These are phyloP conservation scores for Oryza coarctata DNA, from an alignment of 176 grass and related monocot genomes.

Conservation along the genomic window DNA sequence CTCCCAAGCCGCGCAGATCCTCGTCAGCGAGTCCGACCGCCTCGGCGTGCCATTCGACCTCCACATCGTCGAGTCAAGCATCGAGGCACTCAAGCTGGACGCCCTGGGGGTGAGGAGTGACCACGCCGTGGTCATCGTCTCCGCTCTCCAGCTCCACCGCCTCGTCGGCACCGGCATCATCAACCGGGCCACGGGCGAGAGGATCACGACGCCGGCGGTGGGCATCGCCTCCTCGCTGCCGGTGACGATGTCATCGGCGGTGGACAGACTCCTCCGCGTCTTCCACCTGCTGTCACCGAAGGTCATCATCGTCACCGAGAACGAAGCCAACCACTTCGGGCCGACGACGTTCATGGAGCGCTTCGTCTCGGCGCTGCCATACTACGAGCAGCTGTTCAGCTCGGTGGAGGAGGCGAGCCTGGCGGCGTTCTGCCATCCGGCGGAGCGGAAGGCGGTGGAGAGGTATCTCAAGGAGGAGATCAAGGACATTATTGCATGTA, in stretches of 20 bases:
- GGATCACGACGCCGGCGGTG: background rate
- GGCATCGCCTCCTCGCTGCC: background rate
- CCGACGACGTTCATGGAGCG: slow-evolving; percentile 21
- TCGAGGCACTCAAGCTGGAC: slow-evolving; percentile 41
- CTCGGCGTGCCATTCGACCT: slow-evolving; percentile 56
- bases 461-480: slow-evolving; percentile 49
- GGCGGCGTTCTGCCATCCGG: slow-evolving; percentile 10
- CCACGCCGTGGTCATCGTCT: slow-evolving; percentile 50
- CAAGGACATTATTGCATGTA: slow-evolving; percentile 43
- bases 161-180: background rate
- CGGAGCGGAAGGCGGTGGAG: slow-evolving; percentile 42
- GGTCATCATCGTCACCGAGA: slow-evolving; percentile 43
- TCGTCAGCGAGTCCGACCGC: slow-evolving; percentile 43
- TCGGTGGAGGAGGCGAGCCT: slow-evolving; percentile 36
- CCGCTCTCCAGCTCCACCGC: slow-evolving; percentile 42
- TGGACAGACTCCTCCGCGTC: slow-evolving; percentile 35
- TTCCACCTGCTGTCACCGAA: slow-evolving; percentile 40
- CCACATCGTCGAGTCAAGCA: slow-evolving; percentile 27
- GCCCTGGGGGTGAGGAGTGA: slow-evolving; percentile 42
- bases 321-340: slow-evolving; percentile 45
- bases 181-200: background rate
- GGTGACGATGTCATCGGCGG: background rate
- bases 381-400: slow-evolving; percentile 49
- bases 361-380: slow-evolving; percentile 40
- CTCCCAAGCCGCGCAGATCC: slow-evolving; percentile 19